Conservation (phyloP, 2,329 filamentous ascomycete genomes). For the Stachybotrys chlorohalonatus region DNA sequence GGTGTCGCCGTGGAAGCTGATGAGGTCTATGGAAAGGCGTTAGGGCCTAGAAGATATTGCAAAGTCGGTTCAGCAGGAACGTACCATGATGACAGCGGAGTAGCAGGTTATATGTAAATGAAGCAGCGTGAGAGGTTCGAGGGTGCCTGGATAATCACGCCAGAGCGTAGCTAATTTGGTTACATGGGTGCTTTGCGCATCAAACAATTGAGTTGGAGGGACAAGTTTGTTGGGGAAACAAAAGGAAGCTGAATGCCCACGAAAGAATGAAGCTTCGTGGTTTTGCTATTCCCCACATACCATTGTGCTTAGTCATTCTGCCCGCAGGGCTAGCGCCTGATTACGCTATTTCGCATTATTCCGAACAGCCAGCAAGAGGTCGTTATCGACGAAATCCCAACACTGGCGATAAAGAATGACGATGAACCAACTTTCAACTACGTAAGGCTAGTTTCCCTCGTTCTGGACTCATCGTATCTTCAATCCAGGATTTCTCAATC, state of each 20-base stretch:
- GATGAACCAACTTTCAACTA: not conserved
- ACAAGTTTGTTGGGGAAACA: not conserved
- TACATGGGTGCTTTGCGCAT: not conserved
- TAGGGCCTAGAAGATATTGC: not conserved
- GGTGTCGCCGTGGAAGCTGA: conserved; percentile 66
- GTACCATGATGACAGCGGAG: not conserved
- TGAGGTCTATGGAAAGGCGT: conserved; percentile 43
- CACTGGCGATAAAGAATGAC: not conserved
- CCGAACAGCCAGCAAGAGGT: not conserved
- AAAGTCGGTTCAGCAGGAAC: not conserved
- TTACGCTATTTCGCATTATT: not conserved
- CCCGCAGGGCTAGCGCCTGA: not conserved
- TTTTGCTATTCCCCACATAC: too few relatives aligned
- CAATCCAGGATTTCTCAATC: too few relatives aligned
- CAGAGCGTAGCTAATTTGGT: not conserved
- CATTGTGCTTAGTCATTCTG: too few relatives aligned
- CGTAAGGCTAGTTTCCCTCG: not conserved
- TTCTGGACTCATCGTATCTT: not conserved
- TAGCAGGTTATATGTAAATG: too few relatives aligned
- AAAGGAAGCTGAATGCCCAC: not conserved
- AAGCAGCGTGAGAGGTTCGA: too few relatives aligned
- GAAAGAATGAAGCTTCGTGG: not conserved
- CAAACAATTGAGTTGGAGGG: not conserved
- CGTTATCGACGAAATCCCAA: not conserved
- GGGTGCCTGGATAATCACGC: not conserved